Percentiles rank a stretch among this genome's conserved stretches.
phyloP scores from a whole-genome alignment of 352 stramenopile species.

The Phytophthora sp. region DNA sequence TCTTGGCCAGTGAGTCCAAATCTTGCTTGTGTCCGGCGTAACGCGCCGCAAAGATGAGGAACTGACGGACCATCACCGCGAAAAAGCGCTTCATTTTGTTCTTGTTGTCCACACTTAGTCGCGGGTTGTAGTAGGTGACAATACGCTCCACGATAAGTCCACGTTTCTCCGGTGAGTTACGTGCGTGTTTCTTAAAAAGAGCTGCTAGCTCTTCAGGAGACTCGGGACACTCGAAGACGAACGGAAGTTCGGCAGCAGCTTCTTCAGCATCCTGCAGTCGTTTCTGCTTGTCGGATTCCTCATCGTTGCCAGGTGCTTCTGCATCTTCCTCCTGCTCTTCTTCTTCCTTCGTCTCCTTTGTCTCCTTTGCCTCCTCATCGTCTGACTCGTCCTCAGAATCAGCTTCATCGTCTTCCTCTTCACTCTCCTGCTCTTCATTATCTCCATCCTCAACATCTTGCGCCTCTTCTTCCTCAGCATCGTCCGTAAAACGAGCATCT shows the following conservation, averaged over 20 bases:
- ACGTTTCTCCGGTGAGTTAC: slow-evolving; percentile 69
- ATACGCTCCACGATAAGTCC: slow-evolving; percentile 93
- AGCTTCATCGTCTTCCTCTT: slow-evolving; percentile 52
- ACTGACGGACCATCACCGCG: slow-evolving; percentile 93
- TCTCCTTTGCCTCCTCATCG: slow-evolving; percentile 45
- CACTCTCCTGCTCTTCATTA: slow-evolving; percentile 54
- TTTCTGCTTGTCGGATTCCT: slow-evolving; percentile 88
- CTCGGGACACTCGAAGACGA: slow-evolving; percentile 94
- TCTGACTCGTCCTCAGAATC: slow-evolving; percentile 56
- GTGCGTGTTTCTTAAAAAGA: slow-evolving; percentile 91
- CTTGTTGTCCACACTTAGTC: slow-evolving; percentile 94
- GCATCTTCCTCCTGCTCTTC: slow-evolving; percentile 55
- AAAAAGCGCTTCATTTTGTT: slow-evolving; percentile 97
- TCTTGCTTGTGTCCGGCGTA: slow-evolving; percentile 76
- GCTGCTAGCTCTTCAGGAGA: slow-evolving; percentile 90
- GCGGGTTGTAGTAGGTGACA: slow-evolving; percentile 93
- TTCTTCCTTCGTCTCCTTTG: slow-evolving; percentile 47
- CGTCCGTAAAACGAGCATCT: slow-evolving; percentile 57
- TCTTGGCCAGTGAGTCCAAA: slow-evolving; percentile 82
- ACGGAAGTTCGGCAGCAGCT: slow-evolving; percentile 90
- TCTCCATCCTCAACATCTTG: slow-evolving; percentile 62
- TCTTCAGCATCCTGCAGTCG: slow-evolving; percentile 54
- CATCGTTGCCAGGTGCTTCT: slow-evolving; percentile 50
- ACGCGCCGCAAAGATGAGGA: slow-evolving; percentile 89
- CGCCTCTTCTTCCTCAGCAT: slow-evolving; percentile 61